Conservation (phyloP, 2,329 filamentous ascomycete genomes). For the Cordyceps cicadae region DNA sequence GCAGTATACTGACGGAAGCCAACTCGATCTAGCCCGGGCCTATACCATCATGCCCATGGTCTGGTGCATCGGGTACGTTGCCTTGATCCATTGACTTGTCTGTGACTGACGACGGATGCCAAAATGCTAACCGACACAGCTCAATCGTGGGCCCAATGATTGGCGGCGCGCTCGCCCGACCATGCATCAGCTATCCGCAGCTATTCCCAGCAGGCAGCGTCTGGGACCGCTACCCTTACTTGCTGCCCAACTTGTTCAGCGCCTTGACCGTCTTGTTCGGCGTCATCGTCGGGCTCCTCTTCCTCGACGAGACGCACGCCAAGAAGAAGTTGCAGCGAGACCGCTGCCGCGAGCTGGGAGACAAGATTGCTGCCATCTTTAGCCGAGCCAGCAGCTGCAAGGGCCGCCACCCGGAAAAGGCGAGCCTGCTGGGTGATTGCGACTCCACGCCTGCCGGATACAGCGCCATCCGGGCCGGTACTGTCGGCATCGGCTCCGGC, state of each 20-base stretch:
- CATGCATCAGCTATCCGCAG: constrained; percentile 71
- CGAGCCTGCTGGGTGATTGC: constrained; percentile 53
- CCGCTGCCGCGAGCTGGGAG: constrained; percentile 65
- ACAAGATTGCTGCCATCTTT: constrained; percentile 52
- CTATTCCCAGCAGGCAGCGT: constrained; percentile 66
- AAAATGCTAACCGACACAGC: constrained; percentile 31
- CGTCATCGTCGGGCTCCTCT: constrained; percentile 70
- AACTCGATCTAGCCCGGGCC: constrained; percentile 56
- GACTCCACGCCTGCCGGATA: constrained; percentile 59
- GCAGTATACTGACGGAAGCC: constrained; percentile 18
- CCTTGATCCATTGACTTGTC: not conserved
- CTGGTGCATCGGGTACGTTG: constrained; percentile 79
- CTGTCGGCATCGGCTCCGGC: too few relatives aligned
- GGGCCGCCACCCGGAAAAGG: constrained; percentile 43
- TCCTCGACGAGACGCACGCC: constrained; percentile 88
- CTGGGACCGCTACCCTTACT: constrained; percentile 81
- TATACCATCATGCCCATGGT: constrained; percentile 98
- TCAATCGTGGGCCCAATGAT: constrained; percentile 90
- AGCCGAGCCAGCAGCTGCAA: constrained; percentile 24
- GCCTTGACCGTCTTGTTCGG: constrained; percentile 68
- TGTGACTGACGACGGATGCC: constrained; percentile 20
- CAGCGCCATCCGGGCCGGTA: constrained; percentile 30
- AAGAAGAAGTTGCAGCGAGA: constrained; percentile 72
- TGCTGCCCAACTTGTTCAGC: constrained; percentile 88
- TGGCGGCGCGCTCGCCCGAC: constrained; percentile 80